Evolutionary conservation across 2,329 filamentous ascomycete genomes (phyloP).

Genomic region (Immersiporthe knoxdaviesiana): DNA sequence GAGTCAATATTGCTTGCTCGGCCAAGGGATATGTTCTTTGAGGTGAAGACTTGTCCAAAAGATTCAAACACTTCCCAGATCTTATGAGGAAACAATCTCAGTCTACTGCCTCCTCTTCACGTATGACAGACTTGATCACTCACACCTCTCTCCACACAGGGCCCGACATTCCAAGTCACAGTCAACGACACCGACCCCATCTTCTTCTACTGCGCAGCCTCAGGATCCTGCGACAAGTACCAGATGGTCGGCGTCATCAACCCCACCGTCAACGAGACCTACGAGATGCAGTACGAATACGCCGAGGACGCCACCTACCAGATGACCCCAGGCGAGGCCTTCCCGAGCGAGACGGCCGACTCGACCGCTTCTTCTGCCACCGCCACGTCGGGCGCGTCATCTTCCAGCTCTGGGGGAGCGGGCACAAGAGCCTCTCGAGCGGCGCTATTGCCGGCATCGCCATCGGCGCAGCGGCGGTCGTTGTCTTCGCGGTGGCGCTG

Average conservation of each 20-base stretch:
- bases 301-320: constrained; percentile 54
- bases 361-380: constrained; percentile 31
- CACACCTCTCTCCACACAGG: constrained; percentile 37
- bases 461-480: constrained; percentile 52
- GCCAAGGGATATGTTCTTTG: neutral
- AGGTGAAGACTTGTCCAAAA: neutral
- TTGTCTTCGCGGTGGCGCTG: constrained; percentile 48
- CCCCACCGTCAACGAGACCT: constrained; percentile 55
- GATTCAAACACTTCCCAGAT: neutral
- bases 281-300: constrained; percentile 50
- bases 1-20: neutral
- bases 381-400: constrained; percentile 25
- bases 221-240: constrained; percentile 64
- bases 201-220: constrained; percentile 72
- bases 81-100: too few relatives aligned
- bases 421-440: constrained; percentile 30
- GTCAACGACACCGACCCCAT: constrained; percentile 67
- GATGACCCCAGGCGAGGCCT: constrained; percentile 59
- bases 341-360: constrained; percentile 49
- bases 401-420: constrained; percentile 18
- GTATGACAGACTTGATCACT: neutral
- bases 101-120: too few relatives aligned
- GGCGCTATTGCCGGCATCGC: constrained; percentile 65
- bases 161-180: constrained; percentile 45
- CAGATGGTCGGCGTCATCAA: constrained; percentile 81